Evolutionary conservation across 176 grass and related monocot species (phyloP).

Genomic region (Lolium perenne): DNA sequence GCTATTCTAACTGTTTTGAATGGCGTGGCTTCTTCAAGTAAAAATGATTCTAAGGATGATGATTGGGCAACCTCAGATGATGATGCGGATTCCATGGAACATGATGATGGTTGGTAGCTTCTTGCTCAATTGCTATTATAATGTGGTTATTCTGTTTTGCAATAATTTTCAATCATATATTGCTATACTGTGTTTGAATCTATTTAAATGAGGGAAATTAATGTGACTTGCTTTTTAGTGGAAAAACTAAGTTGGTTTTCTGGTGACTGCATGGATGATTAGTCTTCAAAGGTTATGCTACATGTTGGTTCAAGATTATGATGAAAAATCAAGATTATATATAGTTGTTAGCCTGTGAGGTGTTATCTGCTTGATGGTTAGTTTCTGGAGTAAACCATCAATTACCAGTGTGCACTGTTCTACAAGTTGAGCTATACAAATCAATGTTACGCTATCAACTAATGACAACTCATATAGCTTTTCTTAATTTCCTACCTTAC

Average conservation of each 20-base stretch:
- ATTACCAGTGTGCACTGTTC: too few species aligned
- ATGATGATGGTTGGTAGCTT: slow-evolving; percentile 71
- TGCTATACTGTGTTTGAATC: background rate
- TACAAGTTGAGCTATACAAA: too few species aligned
- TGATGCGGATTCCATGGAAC: slow-evolving; percentile 71
- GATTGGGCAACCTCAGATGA: slow-evolving; percentile 86
- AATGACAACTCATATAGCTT: background rate
- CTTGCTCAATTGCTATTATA: slow-evolving; percentile 25
- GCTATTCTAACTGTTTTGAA: slow-evolving; percentile 80
- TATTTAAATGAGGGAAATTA: background rate
- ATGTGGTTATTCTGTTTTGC: background rate
- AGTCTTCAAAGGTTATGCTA: background rate
- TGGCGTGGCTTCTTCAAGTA: slow-evolving; percentile 82
- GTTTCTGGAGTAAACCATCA: too few species aligned
- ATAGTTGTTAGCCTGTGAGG: background rate
- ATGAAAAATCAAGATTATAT: background rate
- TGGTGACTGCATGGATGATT: too few species aligned
- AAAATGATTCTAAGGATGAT: slow-evolving; percentile 52
- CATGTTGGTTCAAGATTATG: background rate
- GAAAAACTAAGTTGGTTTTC: slow-evolving; percentile 14
- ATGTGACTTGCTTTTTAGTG: background rate
- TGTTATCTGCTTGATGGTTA: background rate
- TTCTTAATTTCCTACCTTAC: background rate
- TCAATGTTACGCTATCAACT: too few species aligned
- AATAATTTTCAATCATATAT: background rate